Evolutionary conservation across 2,329 filamentous ascomycete species (phyloP).

Genomic region (Curvularia verruculosa): DNA sequence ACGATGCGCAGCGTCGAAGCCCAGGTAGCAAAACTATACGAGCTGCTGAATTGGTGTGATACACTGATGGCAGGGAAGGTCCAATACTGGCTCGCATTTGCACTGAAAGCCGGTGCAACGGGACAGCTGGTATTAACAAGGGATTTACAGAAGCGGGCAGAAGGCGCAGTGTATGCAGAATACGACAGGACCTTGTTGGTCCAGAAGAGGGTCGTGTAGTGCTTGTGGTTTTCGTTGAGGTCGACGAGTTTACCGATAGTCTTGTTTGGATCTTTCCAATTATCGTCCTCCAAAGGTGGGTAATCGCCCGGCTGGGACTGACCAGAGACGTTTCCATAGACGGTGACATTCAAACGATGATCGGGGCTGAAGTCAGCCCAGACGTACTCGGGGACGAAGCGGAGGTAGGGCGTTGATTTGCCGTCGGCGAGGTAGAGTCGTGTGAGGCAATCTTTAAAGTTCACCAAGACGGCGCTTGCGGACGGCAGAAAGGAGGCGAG

Average conservation of each 20-base stretch:
- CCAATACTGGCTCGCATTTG: constrained; percentile 58
- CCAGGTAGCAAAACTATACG: constrained; percentile 86
- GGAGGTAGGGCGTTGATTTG: constrained; percentile 66
- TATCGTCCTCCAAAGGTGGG: constrained; percentile 63
- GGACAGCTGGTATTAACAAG: constrained; percentile 67
- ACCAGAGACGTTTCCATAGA: constrained; percentile 92
- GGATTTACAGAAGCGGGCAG: constrained; percentile 68
- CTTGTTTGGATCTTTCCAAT: constrained; percentile 65
- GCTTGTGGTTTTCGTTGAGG: constrained; percentile 62
- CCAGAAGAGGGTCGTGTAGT: constrained; percentile 74
- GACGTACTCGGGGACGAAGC: constrained; percentile 78
- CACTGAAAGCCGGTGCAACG: constrained; percentile 72
- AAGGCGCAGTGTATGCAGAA: constrained; percentile 64
- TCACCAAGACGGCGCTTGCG: constrained; percentile 63
- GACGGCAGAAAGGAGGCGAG: constrained; percentile 34
- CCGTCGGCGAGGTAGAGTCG: constrained; percentile 62
- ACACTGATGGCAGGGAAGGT: constrained; percentile 75
- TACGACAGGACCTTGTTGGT: constrained; percentile 79
- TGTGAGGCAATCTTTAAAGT: constrained; percentile 83
- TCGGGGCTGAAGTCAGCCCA: constrained; percentile 71
- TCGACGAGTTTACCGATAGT: constrained; percentile 79
- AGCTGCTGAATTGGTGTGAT: constrained; percentile 75
- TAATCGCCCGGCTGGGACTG: constrained; percentile 63
- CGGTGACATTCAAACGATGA: constrained; percentile 74
- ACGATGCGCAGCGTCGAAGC: constrained; percentile 74